Evolutionary conservation across 2,329 filamentous ascomycete species (phyloP).

Genomic region (Xylariaceae sp.): DNA sequence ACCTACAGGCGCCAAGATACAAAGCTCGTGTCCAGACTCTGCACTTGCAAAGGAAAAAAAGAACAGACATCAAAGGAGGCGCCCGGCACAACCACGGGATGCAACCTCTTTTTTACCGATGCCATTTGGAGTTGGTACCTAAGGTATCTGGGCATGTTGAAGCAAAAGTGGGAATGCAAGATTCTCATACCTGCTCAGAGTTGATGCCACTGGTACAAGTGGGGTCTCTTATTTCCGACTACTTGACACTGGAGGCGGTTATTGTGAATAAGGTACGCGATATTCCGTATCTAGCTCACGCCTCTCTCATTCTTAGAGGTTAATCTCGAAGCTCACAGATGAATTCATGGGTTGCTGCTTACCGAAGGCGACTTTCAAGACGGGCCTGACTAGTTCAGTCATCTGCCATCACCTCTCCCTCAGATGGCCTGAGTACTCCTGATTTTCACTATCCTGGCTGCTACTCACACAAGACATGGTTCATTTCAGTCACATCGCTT

Average conservation of each 20-base stretch:
- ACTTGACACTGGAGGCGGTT: not conserved
- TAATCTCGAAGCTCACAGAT: too few relatives aligned
- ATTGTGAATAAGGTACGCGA: not conserved
- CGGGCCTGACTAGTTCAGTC: not conserved
- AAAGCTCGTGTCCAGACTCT: constrained; percentile 1
- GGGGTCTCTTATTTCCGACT: not conserved
- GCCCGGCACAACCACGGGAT: constrained; percentile 12
- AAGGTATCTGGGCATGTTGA: not conserved
- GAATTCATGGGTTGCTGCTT: not conserved
- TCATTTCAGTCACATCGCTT: not conserved
- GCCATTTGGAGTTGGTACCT: not conserved
- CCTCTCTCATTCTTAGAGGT: not conserved
- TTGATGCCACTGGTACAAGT: not conserved
- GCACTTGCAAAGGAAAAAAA: constrained; percentile 1
- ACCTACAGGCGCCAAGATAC: constrained; percentile 8
- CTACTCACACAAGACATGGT: not conserved
- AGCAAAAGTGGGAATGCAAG: not conserved
- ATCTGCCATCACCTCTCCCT: not conserved
- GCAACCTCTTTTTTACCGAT: not conserved
- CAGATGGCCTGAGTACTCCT: not conserved
- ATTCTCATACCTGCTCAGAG: not conserved
- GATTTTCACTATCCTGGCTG: not conserved
- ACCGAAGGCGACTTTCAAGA: not conserved
- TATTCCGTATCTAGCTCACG: not conserved
- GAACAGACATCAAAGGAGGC: not conserved